phyloP scores from a whole-genome alignment of 179 eudicot species.

The Dionaea muscipula region DNA sequence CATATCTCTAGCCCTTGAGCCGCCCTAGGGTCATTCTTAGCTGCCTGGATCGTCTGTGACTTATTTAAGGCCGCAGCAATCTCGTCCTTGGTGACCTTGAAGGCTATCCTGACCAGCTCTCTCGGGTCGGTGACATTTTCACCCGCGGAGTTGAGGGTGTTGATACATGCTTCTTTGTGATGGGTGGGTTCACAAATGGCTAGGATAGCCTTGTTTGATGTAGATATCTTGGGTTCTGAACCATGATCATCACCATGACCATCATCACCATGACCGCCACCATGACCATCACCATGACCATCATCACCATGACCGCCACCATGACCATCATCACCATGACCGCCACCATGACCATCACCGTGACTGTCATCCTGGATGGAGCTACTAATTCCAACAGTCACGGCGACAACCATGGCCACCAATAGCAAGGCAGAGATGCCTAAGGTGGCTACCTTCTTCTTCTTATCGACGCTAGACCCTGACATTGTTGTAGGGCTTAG shows the following conservation, averaged over 20 bases:
- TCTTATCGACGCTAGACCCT: not conserved
- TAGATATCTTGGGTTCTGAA: slow-evolving; percentile 6
- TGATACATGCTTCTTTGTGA: not conserved
- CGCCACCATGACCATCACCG: too few relatives aligned
- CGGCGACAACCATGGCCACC: slow-evolving; percentile 3
- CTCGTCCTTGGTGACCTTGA: slow-evolving; percentile 32
- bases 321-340: too few relatives aligned
- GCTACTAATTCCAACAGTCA: not conserved
- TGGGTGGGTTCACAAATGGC: slow-evolving; percentile 6
- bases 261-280: too few relatives aligned
- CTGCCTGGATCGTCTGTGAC: slow-evolving; percentile 5
- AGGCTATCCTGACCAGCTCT: slow-evolving; percentile 38
- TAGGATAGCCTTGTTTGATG: slow-evolving; percentile 8
- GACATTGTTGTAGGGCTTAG: not conserved
- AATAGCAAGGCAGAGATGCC: slow-evolving; percentile 2
- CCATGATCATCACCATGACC: not conserved
- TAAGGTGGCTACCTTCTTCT: slow-evolving; percentile 3
- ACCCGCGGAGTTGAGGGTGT: not conserved
- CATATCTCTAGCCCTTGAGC: slow-evolving; percentile 11
- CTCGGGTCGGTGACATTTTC: slow-evolving; percentile 33
- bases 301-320: too few relatives aligned
- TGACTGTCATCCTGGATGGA: slow-evolving; percentile 18
- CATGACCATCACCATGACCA: too few relatives aligned
- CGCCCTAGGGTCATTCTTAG: slow-evolving; percentile 7
- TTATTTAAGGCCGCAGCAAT: slow-evolving; percentile 26